Evolutionary conservation across 768 basidiomycete species (phyloP), one percentile per base, ranked within the genome.

Genomic region (Termitomyces sp.): DNA sequence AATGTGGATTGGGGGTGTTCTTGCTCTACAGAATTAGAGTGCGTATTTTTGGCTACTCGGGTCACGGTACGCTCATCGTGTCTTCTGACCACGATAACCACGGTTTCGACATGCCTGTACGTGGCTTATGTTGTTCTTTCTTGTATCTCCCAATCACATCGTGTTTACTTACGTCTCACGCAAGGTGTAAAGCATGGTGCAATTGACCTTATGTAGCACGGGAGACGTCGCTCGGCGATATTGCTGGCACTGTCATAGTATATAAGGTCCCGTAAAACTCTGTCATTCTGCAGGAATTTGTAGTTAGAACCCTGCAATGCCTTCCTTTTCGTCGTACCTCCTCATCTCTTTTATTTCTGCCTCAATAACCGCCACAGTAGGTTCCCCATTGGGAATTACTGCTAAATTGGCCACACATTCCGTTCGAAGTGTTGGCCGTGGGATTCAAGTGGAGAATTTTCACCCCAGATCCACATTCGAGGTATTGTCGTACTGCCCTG

Each of bases 391-490:
- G 22, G 48, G 40, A 30, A 14, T 14, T 7, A 30, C 48, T 30
- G 9, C 39, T 36, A 55, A 55, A 33, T 39, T 48, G 33, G 53
- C 61, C 22, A 64, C 63, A 5, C 63, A 57, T 43, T 55, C 45
- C 26, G 32, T 43, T n/a, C 56, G 61, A 36, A 57, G 13, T 48
- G 57, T 64, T 42, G 61, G 61, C 18, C 47, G 33, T 36, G 55
- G 58, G n/a, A 18, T 64, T 12, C 9, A 51, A 32, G 20, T 64
- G n/a, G 63, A 64, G 49, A 55, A 40, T 22, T 64, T 39, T 45
- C 63, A 64, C 16, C 63, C 63, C 14, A 32, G 47, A 5, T 64
- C 63, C 2, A 62, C 55, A 9, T 64, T 44, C 6, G 63, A 64
- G 56, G 63, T 64, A 45, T 37, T 18, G 33, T 18, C 14, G 12